Evolutionary conservation across 2,329 filamentous ascomycete species (phyloP).

Genomic region (Penicillium sp.): DNA sequence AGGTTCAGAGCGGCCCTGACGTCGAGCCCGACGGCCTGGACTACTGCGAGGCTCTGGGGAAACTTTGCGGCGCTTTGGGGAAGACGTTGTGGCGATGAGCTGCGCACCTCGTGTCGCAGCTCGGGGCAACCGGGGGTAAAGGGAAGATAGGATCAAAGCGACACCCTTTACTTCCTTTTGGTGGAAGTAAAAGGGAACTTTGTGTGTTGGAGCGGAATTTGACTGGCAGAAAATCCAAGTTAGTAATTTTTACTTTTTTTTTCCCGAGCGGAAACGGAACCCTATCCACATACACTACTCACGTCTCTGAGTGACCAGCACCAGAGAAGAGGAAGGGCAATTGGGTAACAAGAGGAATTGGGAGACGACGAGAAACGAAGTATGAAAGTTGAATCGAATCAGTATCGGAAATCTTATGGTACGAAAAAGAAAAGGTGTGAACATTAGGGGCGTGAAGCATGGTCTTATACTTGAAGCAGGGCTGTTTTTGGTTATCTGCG

Average conservation of each 20-base stretch:
- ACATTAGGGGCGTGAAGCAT: background rate
- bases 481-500: slow-evolving; percentile 1
- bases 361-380: background rate
- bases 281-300: slow-evolving; percentile 9
- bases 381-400: background rate
- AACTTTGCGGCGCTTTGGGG: slow-evolving; percentile 49
- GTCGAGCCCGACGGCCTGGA: slow-evolving; percentile 38
- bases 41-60: slow-evolving; percentile 41
- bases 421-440: slow-evolving; percentile 1
- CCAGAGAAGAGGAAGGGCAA: background rate
- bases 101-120: slow-evolving; percentile 45
- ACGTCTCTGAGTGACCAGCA: background rate
- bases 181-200: slow-evolving; percentile 6
- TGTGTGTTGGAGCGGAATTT: slow-evolving; percentile 13
- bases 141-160: slow-evolving; percentile 5
- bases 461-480: background rate
- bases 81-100: slow-evolving; percentile 50
- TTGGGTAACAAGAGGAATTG: background rate
- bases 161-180: slow-evolving; percentile 6
- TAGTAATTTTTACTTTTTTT: slow-evolving; percentile 20
- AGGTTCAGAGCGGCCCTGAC: slow-evolving; percentile 32
- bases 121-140: slow-evolving; percentile 29
- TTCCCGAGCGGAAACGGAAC: slow-evolving; percentile 16
- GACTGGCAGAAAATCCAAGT: slow-evolving; percentile 22
- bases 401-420: slow-evolving; percentile 1